Evolutionary conservation across 225 moss, liverwort and hornwort genomes (phyloP).

Genomic region (Physcomitrium patens): DNA sequence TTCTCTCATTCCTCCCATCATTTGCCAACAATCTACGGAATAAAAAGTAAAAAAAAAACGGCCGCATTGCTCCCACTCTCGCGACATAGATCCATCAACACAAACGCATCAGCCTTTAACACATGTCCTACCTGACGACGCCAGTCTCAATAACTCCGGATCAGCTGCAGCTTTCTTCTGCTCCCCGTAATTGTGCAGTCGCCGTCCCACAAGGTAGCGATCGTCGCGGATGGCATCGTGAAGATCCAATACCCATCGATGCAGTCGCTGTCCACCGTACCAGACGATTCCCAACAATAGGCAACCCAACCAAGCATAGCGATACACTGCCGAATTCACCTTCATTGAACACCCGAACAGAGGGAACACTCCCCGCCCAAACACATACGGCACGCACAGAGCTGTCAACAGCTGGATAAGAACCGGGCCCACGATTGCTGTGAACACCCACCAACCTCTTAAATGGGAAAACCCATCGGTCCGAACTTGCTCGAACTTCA

Average conservation of each 20-base stretch:
- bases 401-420: slow-evolving; percentile 74
- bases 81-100: background rate
- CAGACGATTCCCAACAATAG: slow-evolving; percentile 74
- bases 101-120: slow-evolving; percentile 1
- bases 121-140: slow-evolving; percentile 35
- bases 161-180: slow-evolving; percentile 54
- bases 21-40: too few species aligned
- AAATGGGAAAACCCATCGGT: slow-evolving; percentile 89
- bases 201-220: slow-evolving; percentile 91
- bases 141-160: slow-evolving; percentile 36
- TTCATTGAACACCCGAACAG: slow-evolving; percentile 75
- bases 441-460: slow-evolving; percentile 85
- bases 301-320: slow-evolving; percentile 95
- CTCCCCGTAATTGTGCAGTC: slow-evolving; percentile 92
- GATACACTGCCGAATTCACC: slow-evolving; percentile 76
- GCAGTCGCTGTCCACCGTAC: slow-evolving; percentile 75
- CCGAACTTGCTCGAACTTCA: slow-evolving; percentile 92
- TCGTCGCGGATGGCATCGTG: slow-evolving; percentile 98
- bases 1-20: too few species aligned
- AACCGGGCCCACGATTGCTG: slow-evolving; percentile 78
- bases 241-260: slow-evolving; percentile 85
- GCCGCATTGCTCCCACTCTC: background rate
- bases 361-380: slow-evolving; percentile 74
- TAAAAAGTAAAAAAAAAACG: too few species aligned
- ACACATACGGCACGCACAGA: slow-evolving; percentile 71